Evolutionary conservation across 2,329 filamentous ascomycete genomes (phyloP), one percentile per base, ranked within the genome.

Genomic region (Trichothecium roseum): DNA sequence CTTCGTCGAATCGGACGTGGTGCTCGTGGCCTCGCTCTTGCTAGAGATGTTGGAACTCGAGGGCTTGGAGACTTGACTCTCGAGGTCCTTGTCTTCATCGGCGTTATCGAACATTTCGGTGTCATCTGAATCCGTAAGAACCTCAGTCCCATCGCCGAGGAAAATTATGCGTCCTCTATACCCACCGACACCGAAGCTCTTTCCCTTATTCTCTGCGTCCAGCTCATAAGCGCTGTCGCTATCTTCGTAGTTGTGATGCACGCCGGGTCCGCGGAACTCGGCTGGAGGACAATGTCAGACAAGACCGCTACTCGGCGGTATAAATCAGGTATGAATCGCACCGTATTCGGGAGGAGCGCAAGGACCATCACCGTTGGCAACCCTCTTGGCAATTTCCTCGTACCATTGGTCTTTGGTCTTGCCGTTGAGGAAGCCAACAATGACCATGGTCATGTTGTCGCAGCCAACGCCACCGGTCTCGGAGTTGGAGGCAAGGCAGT

Each of bases 311-410:
- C 20, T 24, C 20, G 10, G 20, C 20, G 20, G 20, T 10, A 24
- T 38, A 55, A 60, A 62, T 64, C 58, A 44, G 57, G 57, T 66
- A 66, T 24, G 20, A 6, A 24, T 77, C 86, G 81, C 89, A 88
- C 91, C 91, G 71, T 96, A 98, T 79, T 98, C 91, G 55, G 89
- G 91, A 64, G 91, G 91, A 60, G 91, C 91, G 69, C 89, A 96
- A 59, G 91, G 91, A 53, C 91, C 91, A 64, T 98, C 91, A 63
- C 89, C 91, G 58, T 89, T 88, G 50, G 88, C 85, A 61, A 98
- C 91, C 56, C 91, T 78, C 67, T 83, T 86, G 52, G 82, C 86
- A 59, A 98, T 83, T 67, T 88, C 81, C 54, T 95, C 85, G 61
- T 98, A 98, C 91, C 91, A 98, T 66, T 95, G 83, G 55, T 95